Percentiles rank a stretch among this genome's conserved stretches.
phyloP scores from a whole-genome alignment of 371 early-diverging fungal genomes.

The Nematocida displodere region DNA sequence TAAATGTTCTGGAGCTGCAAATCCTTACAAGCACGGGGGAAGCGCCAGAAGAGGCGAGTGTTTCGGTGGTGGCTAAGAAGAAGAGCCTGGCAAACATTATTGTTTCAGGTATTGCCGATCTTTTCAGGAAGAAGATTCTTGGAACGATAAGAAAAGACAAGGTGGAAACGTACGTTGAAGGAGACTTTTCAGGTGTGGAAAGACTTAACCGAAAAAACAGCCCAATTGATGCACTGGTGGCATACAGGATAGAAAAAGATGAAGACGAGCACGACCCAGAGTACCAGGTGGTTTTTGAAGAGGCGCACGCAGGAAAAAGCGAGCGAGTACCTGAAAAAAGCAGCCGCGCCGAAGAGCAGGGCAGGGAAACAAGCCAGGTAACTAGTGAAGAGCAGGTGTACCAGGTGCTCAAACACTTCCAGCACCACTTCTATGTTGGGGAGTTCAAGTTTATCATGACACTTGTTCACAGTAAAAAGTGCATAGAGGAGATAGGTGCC shows the following conservation, averaged over 20 bases:
- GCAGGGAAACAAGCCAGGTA: background rate
- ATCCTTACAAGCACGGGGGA: no score
- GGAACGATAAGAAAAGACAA: background rate
- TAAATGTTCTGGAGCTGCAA: background rate
- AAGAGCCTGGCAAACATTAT: background rate
- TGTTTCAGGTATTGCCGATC: background rate
- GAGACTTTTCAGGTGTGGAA: background rate
- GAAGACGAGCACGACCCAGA: conserved; percentile 10
- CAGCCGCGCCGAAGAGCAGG: background rate
- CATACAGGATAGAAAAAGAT: background rate
- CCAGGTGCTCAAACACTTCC: background rate
- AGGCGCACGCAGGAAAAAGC: background rate
- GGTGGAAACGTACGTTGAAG: conserved; percentile 6
- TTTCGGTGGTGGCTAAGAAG: background rate
- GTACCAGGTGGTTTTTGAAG: conserved; percentile 13
- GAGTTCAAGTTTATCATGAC: conserved; percentile 20
- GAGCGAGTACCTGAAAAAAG: background rate
- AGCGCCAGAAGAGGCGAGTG: background rate
- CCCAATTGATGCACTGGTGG: conserved; percentile 6
- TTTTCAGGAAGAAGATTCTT: conserved; percentile 2
- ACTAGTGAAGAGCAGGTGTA: background rate
- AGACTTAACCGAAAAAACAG: background rate
- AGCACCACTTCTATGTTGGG: conserved; percentile 20
- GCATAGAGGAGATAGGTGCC: conserved; percentile 29
- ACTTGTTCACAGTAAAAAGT: conserved; percentile 13